Evolutionary conservation across 139 green algal species (phyloP).

Genomic region (Pleodorina starrii): DNA sequence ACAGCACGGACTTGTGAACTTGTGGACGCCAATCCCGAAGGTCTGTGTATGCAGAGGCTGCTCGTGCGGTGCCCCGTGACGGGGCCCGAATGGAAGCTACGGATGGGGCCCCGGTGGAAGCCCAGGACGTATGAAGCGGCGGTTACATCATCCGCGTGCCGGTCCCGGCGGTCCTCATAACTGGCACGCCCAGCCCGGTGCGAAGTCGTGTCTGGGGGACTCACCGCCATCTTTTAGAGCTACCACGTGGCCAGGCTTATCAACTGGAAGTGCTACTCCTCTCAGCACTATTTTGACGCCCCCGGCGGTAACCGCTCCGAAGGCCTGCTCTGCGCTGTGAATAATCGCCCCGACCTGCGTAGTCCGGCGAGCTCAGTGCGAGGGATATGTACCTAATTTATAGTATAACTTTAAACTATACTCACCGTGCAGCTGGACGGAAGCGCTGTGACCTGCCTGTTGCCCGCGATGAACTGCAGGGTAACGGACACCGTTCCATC

Average conservation of each 20-base stretch:
- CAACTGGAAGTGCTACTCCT: not conserved
- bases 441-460: not conserved
- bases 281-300: constrained; percentile 15
- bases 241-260: not conserved
- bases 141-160: not conserved
- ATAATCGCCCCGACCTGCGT: not conserved
- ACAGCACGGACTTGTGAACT: no score
- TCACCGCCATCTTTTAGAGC: constrained; percentile 10
- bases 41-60: not conserved
- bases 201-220: not conserved
- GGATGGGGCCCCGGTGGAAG: not conserved
- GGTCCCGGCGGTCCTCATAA: not conserved
- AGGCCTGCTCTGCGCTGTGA: not conserved
- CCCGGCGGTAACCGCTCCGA: not conserved
- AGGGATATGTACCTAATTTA: not conserved
- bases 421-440: constrained; percentile 1
- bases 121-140: not conserved
- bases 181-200: not conserved
- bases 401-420: not conserved
- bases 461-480: constrained; percentile 18
- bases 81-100: not conserved
- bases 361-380: not conserved
- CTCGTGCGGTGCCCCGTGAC: not conserved
- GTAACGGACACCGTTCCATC: not conserved
- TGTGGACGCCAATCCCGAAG: no score